Percentiles rank a stretch among this genome's conserved stretches.
These are phyloP conservation scores for Tillandsia leiboldiana DNA, from an alignment of 176 grass and related monocot species.

Conservation along the genomic window DNA sequence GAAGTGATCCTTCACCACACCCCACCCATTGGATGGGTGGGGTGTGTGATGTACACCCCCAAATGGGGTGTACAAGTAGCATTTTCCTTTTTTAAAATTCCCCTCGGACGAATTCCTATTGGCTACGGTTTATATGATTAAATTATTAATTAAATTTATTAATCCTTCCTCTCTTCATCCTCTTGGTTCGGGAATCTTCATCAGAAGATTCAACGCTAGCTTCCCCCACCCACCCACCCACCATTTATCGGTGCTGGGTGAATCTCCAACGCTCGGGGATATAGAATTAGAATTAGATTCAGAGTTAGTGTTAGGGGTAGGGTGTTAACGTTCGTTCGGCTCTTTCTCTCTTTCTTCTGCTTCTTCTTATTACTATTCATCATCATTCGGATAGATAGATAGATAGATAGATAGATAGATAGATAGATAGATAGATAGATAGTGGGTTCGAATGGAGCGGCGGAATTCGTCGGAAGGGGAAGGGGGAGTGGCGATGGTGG, in stretches of 20 bases:
- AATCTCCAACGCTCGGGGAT: background rate
- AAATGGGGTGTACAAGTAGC: too few species aligned
- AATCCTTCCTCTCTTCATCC: background rate
- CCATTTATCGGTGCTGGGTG: background rate
- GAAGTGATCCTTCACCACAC: too few species aligned
- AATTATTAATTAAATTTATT: background rate
- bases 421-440: background rate
- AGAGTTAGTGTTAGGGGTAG: too few species aligned
- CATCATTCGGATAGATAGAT: too few species aligned
- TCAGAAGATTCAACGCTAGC: background rate
- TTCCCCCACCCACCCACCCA: background rate
- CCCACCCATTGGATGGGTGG: too few species aligned
- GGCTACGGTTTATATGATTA: background rate
- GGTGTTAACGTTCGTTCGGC: too few species aligned
- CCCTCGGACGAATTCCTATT: background rate
- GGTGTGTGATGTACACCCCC: too few species aligned
- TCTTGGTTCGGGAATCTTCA: background rate
- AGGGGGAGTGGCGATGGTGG: slow-evolving; percentile 22
- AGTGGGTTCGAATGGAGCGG: background rate
- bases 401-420: too few species aligned
- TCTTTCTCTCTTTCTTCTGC: too few species aligned
- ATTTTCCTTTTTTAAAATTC: background rate
- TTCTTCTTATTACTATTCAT: too few species aligned
- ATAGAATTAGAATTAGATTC: too few species aligned
- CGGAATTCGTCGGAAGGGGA: background rate